Evolutionary conservation across 2,329 filamentous ascomycete genomes (phyloP).

Genomic region (Aplosporella prunicola): DNA sequence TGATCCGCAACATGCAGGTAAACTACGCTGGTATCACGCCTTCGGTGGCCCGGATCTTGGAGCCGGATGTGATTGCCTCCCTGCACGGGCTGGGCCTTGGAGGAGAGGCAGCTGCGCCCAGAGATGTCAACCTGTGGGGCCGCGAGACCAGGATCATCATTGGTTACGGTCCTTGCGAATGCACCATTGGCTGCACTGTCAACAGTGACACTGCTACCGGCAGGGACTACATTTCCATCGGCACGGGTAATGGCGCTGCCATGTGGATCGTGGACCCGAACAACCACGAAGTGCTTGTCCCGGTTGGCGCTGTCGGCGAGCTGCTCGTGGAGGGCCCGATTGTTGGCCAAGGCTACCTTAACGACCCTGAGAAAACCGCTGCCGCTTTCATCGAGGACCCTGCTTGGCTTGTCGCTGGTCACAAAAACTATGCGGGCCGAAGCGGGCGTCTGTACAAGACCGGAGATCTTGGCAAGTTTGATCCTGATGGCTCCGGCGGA

Average conservation of each 20-base stretch:
- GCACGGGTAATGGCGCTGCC: constrained; percentile 7
- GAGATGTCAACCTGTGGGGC: constrained; percentile 33
- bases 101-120: constrained; percentile 33
- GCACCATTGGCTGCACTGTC: constrained; percentile 17
- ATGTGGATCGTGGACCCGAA: constrained; percentile 25
- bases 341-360: constrained; percentile 37
- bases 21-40: constrained; percentile 50
- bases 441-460: constrained; percentile 46
- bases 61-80: constrained; percentile 31
- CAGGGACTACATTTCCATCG: constrained; percentile 10
- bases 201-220: constrained; percentile 12
- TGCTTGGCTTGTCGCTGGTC: constrained; percentile 22
- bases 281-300: constrained; percentile 16
- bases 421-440: constrained; percentile 39
- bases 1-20: constrained; percentile 43
- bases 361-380: constrained; percentile 20
- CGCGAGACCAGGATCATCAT: constrained; percentile 29
- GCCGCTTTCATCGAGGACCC: constrained; percentile 23
- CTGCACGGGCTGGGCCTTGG: constrained; percentile 31
- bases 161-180: constrained; percentile 35
- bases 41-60: constrained; percentile 40
- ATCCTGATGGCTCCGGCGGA: constrained; percentile 34
- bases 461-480: not conserved
- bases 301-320: constrained; percentile 39
- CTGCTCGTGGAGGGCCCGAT: constrained; percentile 38